These are phyloP conservation scores for Funneliformis mosseae DNA, from an alignment of 192 early-diverging fungal genomes.

Conservation along the genomic window DNA sequence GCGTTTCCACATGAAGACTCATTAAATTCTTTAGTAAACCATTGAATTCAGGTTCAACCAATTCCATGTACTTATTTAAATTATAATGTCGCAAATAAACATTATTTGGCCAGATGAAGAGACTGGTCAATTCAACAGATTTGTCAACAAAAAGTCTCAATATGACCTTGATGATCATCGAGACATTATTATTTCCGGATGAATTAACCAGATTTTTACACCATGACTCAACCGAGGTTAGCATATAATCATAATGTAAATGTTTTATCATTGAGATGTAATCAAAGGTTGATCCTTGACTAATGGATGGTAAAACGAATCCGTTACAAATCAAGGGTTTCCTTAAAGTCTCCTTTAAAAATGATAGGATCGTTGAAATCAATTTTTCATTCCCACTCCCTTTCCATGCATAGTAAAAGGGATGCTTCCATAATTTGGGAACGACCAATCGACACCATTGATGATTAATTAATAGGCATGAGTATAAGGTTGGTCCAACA, in stretches of 20 bases:
- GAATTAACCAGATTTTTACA: background rate
- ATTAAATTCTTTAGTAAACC: background rate
- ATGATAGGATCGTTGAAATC: background rate
- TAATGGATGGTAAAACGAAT: background rate
- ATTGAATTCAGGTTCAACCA: constrained; percentile 3
- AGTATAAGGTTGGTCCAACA: background rate
- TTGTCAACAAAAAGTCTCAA: background rate
- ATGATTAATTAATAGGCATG: background rate
- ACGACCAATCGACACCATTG: background rate
- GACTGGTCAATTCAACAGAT: background rate
- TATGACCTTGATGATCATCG: background rate
- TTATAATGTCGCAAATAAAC: background rate
- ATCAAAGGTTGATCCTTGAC: background rate
- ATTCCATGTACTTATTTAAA: constrained; percentile 8
- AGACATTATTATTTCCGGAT: background rate
- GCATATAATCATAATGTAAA: constrained; percentile 12
- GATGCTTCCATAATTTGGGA: background rate
- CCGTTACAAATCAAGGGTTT: background rate
- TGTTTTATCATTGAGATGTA: background rate
- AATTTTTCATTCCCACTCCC: background rate
- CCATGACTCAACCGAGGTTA: background rate
- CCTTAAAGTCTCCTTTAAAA: background rate
- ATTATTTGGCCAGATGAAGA: background rate
- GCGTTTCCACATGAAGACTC: background rate
- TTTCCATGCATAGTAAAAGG: background rate